A percentile compares a stretch with the other conserved stretches of the same genome.
phyloP scores from a whole-genome alignment of 345 rosid genomes.

The Anacardium occidentale region DNA sequence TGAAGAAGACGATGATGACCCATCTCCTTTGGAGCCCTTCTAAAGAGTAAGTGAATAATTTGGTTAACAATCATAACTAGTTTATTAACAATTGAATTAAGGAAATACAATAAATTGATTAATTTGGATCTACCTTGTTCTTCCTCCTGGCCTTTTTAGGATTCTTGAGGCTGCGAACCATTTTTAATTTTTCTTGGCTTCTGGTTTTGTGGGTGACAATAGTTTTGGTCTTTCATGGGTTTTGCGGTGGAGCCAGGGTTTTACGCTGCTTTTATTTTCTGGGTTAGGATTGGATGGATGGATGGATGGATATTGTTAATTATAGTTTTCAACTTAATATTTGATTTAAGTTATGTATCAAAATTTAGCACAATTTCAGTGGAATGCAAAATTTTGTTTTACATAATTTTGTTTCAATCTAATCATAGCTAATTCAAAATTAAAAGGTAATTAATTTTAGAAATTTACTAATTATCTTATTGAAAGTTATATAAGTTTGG shows the following conservation, averaged over 20 bases:
- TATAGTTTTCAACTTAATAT: too few relatives aligned
- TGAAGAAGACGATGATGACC: constrained; percentile 58
- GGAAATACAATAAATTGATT: background rate
- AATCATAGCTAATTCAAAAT: too few relatives aligned
- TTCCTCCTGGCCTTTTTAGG: constrained; percentile 80
- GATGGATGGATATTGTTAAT: background rate
- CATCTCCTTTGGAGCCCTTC: constrained; percentile 54
- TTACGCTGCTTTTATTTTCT: background rate
- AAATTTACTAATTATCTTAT: too few relatives aligned
- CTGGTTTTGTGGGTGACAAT: background rate
- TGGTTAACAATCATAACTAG: background rate
- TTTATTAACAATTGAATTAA: background rate
- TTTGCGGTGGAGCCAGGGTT: constrained; percentile 18
- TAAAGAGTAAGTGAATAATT: background rate
- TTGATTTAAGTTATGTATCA: too few relatives aligned
- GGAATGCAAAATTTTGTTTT: too few relatives aligned
- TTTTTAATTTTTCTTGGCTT: constrained; percentile 18
- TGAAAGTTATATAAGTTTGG: too few relatives aligned
- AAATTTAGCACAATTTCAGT: too few relatives aligned
- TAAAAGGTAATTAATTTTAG: too few relatives aligned
- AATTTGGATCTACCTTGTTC: constrained; percentile 48
- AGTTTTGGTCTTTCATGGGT: background rate
- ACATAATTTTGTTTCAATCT: too few relatives aligned
- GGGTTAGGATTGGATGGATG: too few relatives aligned
- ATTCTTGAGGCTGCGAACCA: constrained; percentile 70